These are phyloP conservation scores for Marasmius sp. DNA, from an alignment of 1,284 basidiomycete genomes.

Conservation along the genomic window DNA sequence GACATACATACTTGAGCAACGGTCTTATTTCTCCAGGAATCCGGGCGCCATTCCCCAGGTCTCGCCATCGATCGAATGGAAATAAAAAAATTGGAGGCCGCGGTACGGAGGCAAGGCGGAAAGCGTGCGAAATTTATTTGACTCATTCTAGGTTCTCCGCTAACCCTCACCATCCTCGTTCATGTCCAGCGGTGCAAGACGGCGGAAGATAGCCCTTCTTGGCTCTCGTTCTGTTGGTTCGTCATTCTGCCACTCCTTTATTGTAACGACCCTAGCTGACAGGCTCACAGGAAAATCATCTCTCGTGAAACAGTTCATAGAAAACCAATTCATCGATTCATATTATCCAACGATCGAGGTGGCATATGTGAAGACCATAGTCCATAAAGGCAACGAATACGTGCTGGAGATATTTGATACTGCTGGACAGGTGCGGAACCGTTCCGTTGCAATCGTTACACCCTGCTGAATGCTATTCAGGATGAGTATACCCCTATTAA, in stretches of 20 bases:
- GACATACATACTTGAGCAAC: constrained; percentile 57
- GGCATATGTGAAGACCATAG: constrained; percentile 86
- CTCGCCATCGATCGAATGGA: background rate
- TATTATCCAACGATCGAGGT: constrained; percentile 97
- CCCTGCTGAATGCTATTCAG: constrained; percentile 34
- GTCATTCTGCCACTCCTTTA: background rate
- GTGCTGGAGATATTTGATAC: constrained; percentile 88
- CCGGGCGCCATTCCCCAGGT: constrained; percentile 42
- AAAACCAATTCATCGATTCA: constrained; percentile 70
- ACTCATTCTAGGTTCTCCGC: too few relatives aligned
- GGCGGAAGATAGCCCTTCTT: constrained; percentile 75
- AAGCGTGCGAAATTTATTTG: too few relatives aligned
- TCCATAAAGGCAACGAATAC: constrained; percentile 86
- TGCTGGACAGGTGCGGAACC: constrained; percentile 61
- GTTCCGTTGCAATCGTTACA: background rate
- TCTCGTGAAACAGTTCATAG: constrained; percentile 72
- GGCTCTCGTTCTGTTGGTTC: constrained; percentile 79
- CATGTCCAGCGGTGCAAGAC: constrained; percentile 8
- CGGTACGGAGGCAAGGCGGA: too few relatives aligned
- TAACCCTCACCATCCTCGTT: background rate
- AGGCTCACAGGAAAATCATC: constrained; percentile 69
- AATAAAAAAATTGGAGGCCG: too few relatives aligned
- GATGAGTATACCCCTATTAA: constrained; percentile 87
- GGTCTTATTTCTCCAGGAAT: constrained; percentile 63
- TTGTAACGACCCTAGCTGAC: background rate